phyloP scores from a whole-genome alignment of 2,329 filamentous ascomycete species.

The Paecilomyces sp. region DNA sequence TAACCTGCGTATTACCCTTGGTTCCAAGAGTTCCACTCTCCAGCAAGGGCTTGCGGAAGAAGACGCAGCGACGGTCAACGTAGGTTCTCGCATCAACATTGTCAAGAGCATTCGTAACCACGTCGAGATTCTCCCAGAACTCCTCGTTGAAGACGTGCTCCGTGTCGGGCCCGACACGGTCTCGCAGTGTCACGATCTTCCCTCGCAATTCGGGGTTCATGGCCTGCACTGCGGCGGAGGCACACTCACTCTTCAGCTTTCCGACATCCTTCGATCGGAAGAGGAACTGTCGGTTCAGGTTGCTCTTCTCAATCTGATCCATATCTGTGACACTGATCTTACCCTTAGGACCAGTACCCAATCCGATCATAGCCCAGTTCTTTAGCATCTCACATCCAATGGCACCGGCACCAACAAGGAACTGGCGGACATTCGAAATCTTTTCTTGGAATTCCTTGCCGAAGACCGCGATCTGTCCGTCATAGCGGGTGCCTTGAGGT shows the following conservation, averaged over 20 bases:
- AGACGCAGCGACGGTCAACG: constrained; percentile 91
- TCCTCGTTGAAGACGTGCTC: constrained; percentile 90
- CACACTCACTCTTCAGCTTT: constrained; percentile 92
- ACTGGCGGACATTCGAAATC: constrained; percentile 81
- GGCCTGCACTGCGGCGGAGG: constrained; percentile 75
- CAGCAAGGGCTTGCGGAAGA: constrained; percentile 93
- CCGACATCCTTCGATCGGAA: constrained; percentile 93
- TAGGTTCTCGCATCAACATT: constrained; percentile 97
- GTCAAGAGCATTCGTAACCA: constrained; percentile 93
- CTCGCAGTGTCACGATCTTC: constrained; percentile 78
- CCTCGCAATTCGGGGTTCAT: constrained; percentile 93
- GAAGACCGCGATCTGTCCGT: constrained; percentile 95
- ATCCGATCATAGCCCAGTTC: constrained; percentile 98
- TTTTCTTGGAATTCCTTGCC: constrained; percentile 92
- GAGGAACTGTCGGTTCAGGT: constrained; percentile 92
- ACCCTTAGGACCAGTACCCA: constrained; percentile 80
- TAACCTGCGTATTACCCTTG: constrained; percentile 96
- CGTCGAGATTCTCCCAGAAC: constrained; percentile 83
- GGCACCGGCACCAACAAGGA: constrained; percentile 90
- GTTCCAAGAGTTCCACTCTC: constrained; percentile 98
- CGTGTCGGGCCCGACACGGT: constrained; percentile 85
- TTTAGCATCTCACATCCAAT: constrained; percentile 99
- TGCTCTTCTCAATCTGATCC: constrained; percentile 98
- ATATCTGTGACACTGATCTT: constrained; percentile 93
- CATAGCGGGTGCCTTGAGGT: constrained; percentile 78